These are phyloP conservation scores for Fusarium brachygibbosum DNA, from an alignment of 2,329 filamentous ascomycete species.

Conservation along the genomic window DNA sequence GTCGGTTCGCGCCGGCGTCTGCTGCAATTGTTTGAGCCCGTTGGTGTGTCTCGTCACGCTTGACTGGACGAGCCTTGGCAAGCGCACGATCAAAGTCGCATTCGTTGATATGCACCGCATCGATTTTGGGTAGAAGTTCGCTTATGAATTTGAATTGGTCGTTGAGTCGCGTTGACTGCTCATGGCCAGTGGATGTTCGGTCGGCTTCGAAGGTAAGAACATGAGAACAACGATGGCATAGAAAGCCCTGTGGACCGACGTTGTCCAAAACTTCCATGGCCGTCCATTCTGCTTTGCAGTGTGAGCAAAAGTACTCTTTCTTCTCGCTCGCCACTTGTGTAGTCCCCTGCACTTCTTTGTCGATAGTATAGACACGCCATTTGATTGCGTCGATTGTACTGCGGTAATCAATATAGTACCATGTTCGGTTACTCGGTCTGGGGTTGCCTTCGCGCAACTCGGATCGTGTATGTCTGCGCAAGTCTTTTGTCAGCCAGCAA, in stretches of 20 bases:
- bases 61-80: conserved; percentile 71
- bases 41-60: conserved; percentile 76
- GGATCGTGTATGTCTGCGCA: conserved; percentile 70
- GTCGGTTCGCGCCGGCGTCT: conserved; percentile 65
- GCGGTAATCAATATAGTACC: conserved; percentile 97
- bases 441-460: conserved; percentile 86
- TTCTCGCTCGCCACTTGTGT: conserved; percentile 85
- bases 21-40: conserved; percentile 71
- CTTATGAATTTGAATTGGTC: conserved; percentile 84
- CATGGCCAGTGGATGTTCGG: conserved; percentile 76
- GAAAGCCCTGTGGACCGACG: conserved; percentile 77
- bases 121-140: conserved; percentile 80
- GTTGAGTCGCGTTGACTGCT: conserved; percentile 81
- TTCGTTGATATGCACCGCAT: conserved; percentile 79
- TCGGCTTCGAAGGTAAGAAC: conserved; percentile 75
- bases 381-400: conserved; percentile 97
- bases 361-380: conserved; percentile 89
- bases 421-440: conserved; percentile 86
- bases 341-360: conserved; percentile 87
- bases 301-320: conserved; percentile 89
- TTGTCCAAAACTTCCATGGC: conserved; percentile 89
- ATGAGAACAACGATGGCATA: conserved; percentile 82
- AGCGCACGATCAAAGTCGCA: conserved; percentile 80
- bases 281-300: conserved; percentile 89
- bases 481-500: conserved; percentile 59